Percentiles rank a stretch among this genome's conserved stretches.
These are phyloP conservation scores for Ascochyta fabae DNA, from an alignment of 2,329 filamentous ascomycete genomes.

Conservation along the genomic window DNA sequence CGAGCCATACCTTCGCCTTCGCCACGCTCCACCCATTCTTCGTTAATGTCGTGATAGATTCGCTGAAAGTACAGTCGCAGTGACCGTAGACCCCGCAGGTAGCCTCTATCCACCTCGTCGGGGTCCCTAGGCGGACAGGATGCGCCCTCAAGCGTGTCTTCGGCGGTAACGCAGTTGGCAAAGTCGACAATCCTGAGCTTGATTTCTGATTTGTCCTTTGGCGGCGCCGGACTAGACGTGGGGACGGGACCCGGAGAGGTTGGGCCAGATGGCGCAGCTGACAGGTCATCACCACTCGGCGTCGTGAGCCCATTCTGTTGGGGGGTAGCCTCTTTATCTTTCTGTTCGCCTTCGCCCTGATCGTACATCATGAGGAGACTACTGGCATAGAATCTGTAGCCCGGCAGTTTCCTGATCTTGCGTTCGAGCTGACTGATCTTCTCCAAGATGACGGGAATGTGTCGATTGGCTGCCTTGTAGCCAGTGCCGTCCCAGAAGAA, in stretches of 20 bases:
- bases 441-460: constrained; percentile 85
- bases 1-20: constrained; percentile 50
- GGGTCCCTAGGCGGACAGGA: constrained; percentile 83
- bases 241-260: constrained; percentile 26
- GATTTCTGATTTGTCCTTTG: constrained; percentile 60
- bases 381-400: constrained; percentile 94
- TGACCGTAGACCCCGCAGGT: constrained; percentile 81
- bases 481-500: constrained; percentile 93
- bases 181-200: constrained; percentile 99
- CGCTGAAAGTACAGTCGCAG: constrained; percentile 83
- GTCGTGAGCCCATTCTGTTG: constrained; percentile 22
- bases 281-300: constrained; percentile 30
- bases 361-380: constrained; percentile 97
- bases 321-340: constrained; percentile 38
- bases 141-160: constrained; percentile 68
- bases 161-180: constrained; percentile 92
- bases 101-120: constrained; percentile 82
- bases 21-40: constrained; percentile 53
- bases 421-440: constrained; percentile 84
- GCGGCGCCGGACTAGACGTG: constrained; percentile 15
- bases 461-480: constrained; percentile 77
- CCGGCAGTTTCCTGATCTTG: constrained; percentile 78
- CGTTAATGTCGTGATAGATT: constrained; percentile 79
- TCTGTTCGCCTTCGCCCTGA: constrained; percentile 68
- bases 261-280: constrained; percentile 33